Evolutionary conservation across 306 rosid species (phyloP).

Genomic region (Rosa lucieae): DNA sequence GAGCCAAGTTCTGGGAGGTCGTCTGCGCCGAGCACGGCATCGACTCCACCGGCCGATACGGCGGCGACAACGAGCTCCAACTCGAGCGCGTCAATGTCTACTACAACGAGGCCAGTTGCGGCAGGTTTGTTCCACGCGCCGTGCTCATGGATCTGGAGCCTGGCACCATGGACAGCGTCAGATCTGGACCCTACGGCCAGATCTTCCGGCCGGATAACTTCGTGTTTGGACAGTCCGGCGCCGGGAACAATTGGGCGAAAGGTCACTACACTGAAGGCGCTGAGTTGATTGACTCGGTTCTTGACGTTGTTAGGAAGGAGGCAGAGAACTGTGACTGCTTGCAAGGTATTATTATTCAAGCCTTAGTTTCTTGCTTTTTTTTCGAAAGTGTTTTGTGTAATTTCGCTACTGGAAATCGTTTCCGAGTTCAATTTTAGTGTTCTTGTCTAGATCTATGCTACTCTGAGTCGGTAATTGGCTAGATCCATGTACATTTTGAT

Average conservation of each 20-base stretch:
- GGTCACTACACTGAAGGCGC: constrained; percentile 75
- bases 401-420: not conserved
- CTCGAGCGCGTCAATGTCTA: constrained; percentile 69
- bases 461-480: not conserved
- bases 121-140: constrained; percentile 58
- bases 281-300: constrained; percentile 70
- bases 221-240: constrained; percentile 70
- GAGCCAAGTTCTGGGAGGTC: constrained; percentile 75
- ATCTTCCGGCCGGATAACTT: constrained; percentile 65
- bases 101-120: constrained; percentile 73
- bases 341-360: constrained; percentile 43
- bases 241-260: constrained; percentile 73
- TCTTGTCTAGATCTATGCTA: not conserved
- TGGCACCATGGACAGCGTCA: constrained; percentile 70
- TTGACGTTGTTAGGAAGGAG: constrained; percentile 66
- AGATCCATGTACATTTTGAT: not conserved
- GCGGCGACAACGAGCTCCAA: constrained; percentile 56
- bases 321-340: constrained; percentile 72
- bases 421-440: not conserved
- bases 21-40: constrained; percentile 70
- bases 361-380: not conserved
- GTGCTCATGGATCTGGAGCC: constrained; percentile 74
- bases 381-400: not conserved
- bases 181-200: constrained; percentile 69
- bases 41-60: constrained; percentile 58